Evolutionary conservation across 768 basidiomycete species (phyloP), one percentile per base, ranked within the genome.

Genomic region (Vararia minispora): DNA sequence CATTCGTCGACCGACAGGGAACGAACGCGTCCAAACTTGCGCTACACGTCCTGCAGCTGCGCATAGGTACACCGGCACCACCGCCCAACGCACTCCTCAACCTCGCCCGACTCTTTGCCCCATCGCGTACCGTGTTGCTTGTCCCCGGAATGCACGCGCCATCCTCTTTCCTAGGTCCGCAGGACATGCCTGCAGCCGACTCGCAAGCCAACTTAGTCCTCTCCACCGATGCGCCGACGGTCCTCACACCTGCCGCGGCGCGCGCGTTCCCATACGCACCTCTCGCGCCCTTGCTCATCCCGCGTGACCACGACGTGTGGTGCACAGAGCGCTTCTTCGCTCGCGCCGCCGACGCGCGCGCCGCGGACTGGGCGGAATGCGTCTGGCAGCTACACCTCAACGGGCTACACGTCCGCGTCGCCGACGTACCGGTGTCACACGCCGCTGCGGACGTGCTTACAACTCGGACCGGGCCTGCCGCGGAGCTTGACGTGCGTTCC

Each of bases 331-430:
- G 76, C 26, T 60, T 68, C 40, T 70, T 73, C 42, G 42, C 47
- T 18, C 34, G 28, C 6, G 18, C 44, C n/a, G 41, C 39, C 21
- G 53, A 57, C 24, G 64, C 68, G 17, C 72, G 75, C 16, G 42
- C 47, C 1, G 54, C 62, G 3, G 74, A 78, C 41, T 81, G 78
- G 78, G 60, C 66, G 24, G 73, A 76, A 41, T 81, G 79, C 51
- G 54, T 79, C 11, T 81, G 78, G 77, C 72, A 75, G 47, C 42
- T 78, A 40, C 71, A 71, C 61, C 61, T 79, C 20, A 69, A 74
- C 39, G 25, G 76, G 76, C 11, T 56, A 57, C 10, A 53, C 61
- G 5, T 50, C 44, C 8, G 53, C 53, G 16, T 52, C 48, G 31
- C 53, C 32, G 35, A 53, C 43, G 27, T 42, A 42, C n/a, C 47